Conservation (phyloP, 2,329 filamentous ascomycete genomes). For the Hypoxylon sp. region DNA sequence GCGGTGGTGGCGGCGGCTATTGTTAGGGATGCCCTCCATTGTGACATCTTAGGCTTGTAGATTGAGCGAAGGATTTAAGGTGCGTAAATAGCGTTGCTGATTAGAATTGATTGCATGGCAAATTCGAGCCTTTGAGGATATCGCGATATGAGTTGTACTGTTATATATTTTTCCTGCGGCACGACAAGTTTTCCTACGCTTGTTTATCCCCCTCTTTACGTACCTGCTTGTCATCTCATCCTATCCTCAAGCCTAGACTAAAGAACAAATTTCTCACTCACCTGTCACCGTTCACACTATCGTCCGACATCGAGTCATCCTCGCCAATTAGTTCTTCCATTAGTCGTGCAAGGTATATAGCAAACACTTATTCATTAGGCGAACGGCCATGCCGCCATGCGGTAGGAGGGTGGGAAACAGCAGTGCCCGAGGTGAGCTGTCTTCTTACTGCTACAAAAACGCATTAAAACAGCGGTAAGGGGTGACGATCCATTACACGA, state of each 20-base stretch:
- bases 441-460: background rate
- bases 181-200: background rate
- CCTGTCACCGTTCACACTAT: constrained; percentile 5
- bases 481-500: background rate
- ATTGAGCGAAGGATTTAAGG: background rate
- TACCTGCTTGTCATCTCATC: background rate
- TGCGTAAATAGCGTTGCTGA: background rate
- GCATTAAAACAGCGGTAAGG: background rate
- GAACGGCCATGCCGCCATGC: background rate
- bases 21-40: constrained; percentile 1
- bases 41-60: background rate
- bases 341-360: constrained; percentile 2
- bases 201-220: background rate
- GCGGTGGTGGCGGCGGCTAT: background rate
- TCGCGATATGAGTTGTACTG: background rate
- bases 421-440: background rate
- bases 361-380: constrained; percentile 19
- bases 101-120: background rate
- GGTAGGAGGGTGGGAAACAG: background rate
- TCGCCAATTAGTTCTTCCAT: background rate
- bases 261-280: background rate
- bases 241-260: background rate
- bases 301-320: constrained; percentile 14
- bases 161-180: background rate
- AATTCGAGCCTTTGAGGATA: background rate